Evolutionary conservation across 768 basidiomycete species (phyloP).

Genomic region (Kwoniella bestiolae): DNA sequence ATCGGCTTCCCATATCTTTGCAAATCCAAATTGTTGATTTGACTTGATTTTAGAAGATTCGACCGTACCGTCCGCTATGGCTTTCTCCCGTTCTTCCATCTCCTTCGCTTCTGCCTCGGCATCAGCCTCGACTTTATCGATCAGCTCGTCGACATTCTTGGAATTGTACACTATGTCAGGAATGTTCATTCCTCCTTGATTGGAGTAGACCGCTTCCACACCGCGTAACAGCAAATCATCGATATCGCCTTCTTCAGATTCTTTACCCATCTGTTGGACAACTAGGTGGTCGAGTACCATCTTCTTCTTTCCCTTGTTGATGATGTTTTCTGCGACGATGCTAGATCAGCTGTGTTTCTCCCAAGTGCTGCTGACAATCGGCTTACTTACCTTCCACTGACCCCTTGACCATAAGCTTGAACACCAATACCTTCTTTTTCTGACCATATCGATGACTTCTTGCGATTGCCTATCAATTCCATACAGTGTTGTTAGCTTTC

Average conservation of each 20-base stretch:
- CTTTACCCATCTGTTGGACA: conserved; percentile 92
- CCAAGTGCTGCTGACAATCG: background rate
- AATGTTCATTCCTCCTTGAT: conserved; percentile 57
- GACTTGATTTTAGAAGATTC: conserved; percentile 61
- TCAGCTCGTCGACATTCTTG: conserved; percentile 79
- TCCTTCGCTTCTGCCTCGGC: conserved; percentile 50
- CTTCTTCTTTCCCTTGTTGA: conserved; percentile 93
- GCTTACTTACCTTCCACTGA: conserved; percentile 75
- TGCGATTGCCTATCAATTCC: conserved; percentile 76
- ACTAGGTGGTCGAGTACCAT: conserved; percentile 91
- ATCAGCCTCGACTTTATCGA: conserved; percentile 80
- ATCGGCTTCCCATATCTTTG: conserved; percentile 87
- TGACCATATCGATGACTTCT: conserved; percentile 95
- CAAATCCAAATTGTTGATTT: conserved; percentile 73
- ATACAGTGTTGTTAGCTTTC: background rate
- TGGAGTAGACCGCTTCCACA: conserved; percentile 77
- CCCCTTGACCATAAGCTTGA: conserved; percentile 93
- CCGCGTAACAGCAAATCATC: conserved; percentile 87
- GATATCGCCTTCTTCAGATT: conserved; percentile 78
- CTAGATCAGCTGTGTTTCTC: conserved; percentile 1
- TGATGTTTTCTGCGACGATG: conserved; percentile 73
- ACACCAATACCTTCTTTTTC: conserved; percentile 88
- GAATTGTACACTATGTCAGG: conserved; percentile 72
- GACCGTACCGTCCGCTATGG: conserved; percentile 62
- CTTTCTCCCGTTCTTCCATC: conserved; percentile 59